Base-by-base conservation (phyloP, 352 stramenopile species). In the Paralagenidium karlingii region DNA sequence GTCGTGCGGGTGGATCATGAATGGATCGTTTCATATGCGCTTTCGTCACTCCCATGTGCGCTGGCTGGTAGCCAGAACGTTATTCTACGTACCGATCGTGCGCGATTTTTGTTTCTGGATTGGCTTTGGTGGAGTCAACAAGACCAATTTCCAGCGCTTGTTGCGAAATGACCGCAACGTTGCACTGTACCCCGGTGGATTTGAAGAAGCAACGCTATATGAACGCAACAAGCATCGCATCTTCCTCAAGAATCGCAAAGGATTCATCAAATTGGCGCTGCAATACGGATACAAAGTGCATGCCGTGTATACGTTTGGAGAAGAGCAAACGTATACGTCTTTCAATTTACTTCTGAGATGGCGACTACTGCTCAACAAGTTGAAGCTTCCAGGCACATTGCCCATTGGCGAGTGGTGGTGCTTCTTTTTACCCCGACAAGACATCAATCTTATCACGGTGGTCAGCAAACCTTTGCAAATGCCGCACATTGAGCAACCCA, bases 161-260 rank as follows among this genome's bases (percentile, higher is more conserved):
- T 79, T 84, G 66, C 43, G 36, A 8, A 54, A 57, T 1, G 58
- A 58, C 0, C 52, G 71, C 27, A 93, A 87, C 54, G 25, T 91
- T 45, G 73, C 55, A 13, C 50, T 98, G 15, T 53, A 94, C 12
- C 88, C 91, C 0, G 91, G 92, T 8, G 92, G 92, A 11, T 96
- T 97, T 47, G 85, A 98, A 53, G 92, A 97, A 60, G 89, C 87
- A 6, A 96, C 90, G 13, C 48, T 97, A 10, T 94, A 70, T 37
- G 53, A 68, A 32, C 63, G 65, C 12, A 65, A 65, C 3, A 63
- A 69, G 25, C 89, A 97, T 56, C 77, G 88, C 40, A 71, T 96
- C 20, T 97, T 81, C 44, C 60, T 98, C 37, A 84, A 94, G 41
- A 75, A 81, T 22, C 68, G 90, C 11, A 85, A 83, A 27, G 92